Conservation (phyloP, 1,139 yeast species). For the Torulaspora globosa region DNA sequence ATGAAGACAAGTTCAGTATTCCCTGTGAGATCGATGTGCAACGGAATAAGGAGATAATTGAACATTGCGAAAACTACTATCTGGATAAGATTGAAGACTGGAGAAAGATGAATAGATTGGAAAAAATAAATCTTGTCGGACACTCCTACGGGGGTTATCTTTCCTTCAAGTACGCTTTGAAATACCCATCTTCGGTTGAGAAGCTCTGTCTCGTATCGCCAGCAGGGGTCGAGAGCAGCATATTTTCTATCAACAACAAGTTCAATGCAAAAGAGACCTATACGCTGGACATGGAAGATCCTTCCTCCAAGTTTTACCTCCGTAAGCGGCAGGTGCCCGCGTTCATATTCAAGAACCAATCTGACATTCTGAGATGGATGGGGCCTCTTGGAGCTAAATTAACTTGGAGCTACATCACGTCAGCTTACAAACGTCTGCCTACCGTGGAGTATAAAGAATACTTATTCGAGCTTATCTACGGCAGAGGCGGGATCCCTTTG, state of each 20-base stretch:
- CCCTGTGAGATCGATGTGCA: conserved; percentile 17
- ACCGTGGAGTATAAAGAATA: conserved; percentile 23
- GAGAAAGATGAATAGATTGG: conserved; percentile 57
- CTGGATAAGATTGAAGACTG: conserved; percentile 80
- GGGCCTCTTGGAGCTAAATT: conserved; percentile 58
- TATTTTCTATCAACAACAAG: conserved; percentile 53
- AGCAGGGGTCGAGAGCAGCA: conserved; percentile 80
- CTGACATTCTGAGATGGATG: conserved; percentile 46
- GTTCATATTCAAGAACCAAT: conserved; percentile 34
- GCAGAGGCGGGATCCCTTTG: conserved; percentile 25
- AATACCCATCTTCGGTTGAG: conserved; percentile 63
- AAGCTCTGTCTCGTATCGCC: conserved; percentile 78
- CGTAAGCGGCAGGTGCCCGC: conserved; percentile 29
- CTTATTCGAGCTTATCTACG: conserved; percentile 25
- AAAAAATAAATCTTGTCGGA: conserved; percentile 69
- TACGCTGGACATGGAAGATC: conserved; percentile 20
- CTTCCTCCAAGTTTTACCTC: conserved; percentile 26
- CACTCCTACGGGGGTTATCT: conserved; percentile 94
- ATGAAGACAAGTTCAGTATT: conserved; percentile 13
- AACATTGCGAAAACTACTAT: conserved; percentile 65
- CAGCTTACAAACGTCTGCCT: conserved; percentile 54
- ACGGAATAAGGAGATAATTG: conserved; percentile 16
- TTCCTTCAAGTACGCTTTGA: conserved; percentile 70
- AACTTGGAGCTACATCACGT: conserved; percentile 48
- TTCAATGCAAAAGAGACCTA: conserved; percentile 18